phyloP scores from a whole-genome alignment of 768 basidiomycete genomes.

The Pulveroboletus sp. region DNA sequence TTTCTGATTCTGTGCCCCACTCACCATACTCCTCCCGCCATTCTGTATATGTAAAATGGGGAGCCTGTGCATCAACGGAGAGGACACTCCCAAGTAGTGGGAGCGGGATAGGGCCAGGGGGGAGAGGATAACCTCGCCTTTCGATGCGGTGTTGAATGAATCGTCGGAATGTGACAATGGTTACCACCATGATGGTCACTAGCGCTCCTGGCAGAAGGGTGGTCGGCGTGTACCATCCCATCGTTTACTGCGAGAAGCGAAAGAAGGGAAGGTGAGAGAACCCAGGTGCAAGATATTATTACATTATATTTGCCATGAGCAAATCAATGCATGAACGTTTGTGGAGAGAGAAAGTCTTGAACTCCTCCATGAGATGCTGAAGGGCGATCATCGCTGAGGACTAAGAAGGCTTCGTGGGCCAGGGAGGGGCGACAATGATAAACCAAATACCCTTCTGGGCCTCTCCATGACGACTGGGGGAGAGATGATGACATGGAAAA shows the following conservation, averaged over 20 bases:
- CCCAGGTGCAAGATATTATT: too few species aligned
- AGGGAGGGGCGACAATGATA: too few species aligned
- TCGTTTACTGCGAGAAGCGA: neutral
- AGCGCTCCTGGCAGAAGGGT: neutral
- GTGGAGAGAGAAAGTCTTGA: too few species aligned
- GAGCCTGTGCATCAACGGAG: neutral
- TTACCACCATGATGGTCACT: neutral
- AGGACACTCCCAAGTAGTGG: neutral
- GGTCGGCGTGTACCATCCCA: neutral
- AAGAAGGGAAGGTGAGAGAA: too few species aligned
- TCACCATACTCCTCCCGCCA: constrained; percentile 7
- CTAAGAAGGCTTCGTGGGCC: too few species aligned
- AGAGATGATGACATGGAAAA: too few species aligned
- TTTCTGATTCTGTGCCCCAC: neutral
- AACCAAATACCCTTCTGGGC: too few species aligned
- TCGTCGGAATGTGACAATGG: neutral
- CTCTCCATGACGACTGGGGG: too few species aligned
- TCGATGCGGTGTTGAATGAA: neutral
- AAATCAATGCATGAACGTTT: too few species aligned
- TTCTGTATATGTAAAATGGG: constrained; percentile 8
- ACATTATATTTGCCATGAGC: too few species aligned
- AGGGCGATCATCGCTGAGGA: too few species aligned
- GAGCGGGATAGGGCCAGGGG: constrained; percentile 4
- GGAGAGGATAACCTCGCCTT: neutral
- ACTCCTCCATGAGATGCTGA: too few species aligned